These are phyloP conservation scores for Escovopsis sp. DNA, from an alignment of 2,329 filamentous ascomycete species.

Conservation along the genomic window DNA sequence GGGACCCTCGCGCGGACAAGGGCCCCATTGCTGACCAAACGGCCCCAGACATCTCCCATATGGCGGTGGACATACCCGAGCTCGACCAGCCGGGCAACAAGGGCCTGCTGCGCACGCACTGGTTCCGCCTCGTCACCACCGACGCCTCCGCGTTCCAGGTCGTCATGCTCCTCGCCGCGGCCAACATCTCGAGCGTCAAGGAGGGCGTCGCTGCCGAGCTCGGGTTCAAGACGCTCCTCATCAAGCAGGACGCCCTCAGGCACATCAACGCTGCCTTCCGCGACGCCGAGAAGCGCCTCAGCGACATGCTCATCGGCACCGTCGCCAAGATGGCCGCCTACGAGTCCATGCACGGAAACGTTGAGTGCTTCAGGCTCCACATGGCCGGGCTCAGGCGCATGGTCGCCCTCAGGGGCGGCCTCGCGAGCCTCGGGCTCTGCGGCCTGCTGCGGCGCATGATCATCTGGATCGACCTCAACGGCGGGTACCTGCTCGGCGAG, in stretches of 20 bases:
- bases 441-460: slow-evolving; percentile 31
- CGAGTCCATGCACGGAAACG: slow-evolving; percentile 33
- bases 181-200: slow-evolving; percentile 11
- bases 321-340: slow-evolving; percentile 37
- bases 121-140: slow-evolving; percentile 15
- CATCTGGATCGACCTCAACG: slow-evolving; percentile 32
- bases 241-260: slow-evolving; percentile 28
- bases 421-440: slow-evolving; percentile 25
- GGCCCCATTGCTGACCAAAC: neutral
- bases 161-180: slow-evolving; percentile 15
- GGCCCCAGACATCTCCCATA: slow-evolving; percentile 13
- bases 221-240: slow-evolving; percentile 20
- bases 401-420: slow-evolving; percentile 29
- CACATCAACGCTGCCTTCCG: slow-evolving; percentile 26
- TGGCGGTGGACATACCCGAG: slow-evolving; percentile 17
- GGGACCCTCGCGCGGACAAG: too few relatives aligned
- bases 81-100: slow-evolving; percentile 12
- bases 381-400: slow-evolving; percentile 30
- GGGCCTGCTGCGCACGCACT: slow-evolving; percentile 14
- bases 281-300: slow-evolving; percentile 13
- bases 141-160: slow-evolving; percentile 13
- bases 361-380: slow-evolving; percentile 27
- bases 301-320: slow-evolving; percentile 30
- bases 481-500: slow-evolving; percentile 20
- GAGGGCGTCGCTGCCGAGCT: slow-evolving; percentile 3